Evolutionary conservation across 1,284 basidiomycete genomes (phyloP).

Genomic region (Leccinum ponderosum): DNA sequence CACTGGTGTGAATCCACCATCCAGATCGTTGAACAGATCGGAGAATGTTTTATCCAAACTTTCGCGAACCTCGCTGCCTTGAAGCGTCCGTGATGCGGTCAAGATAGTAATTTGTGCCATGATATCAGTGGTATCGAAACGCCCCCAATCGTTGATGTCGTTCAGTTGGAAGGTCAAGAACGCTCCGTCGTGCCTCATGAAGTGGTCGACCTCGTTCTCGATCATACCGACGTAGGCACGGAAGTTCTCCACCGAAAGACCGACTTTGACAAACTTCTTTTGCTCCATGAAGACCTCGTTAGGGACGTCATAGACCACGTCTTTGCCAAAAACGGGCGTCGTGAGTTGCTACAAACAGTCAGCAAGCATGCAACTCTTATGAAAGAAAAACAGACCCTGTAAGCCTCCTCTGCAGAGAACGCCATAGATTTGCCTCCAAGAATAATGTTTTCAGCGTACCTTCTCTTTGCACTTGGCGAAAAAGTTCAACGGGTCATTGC

Average conservation of each 20-base stretch:
- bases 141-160: constrained; percentile 69
- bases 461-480: constrained; percentile 79
- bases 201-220: constrained; percentile 78
- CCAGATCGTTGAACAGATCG: constrained; percentile 85
- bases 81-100: constrained; percentile 90
- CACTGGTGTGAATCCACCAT: constrained; percentile 89
- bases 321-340: constrained; percentile 94
- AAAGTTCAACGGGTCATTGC: constrained; percentile 80
- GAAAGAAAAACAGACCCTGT: constrained; percentile 61
- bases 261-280: constrained; percentile 97
- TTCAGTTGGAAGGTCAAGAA: constrained; percentile 66
- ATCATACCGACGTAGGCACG: constrained; percentile 91
- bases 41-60: constrained; percentile 86
- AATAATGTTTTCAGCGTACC: constrained; percentile 62
- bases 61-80: constrained; percentile 88
- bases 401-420: constrained; percentile 96
- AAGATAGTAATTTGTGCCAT: constrained; percentile 95
- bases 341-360: constrained; percentile 68
- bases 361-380: neutral
- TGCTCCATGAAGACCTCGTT: constrained; percentile 99
- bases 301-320: constrained; percentile 97
- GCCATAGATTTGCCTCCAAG: constrained; percentile 92
- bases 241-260: constrained; percentile 92
- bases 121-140: constrained; percentile 72
- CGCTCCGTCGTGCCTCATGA: constrained; percentile 59